A percentile compares a stretch with the other conserved stretches of the same genome.
Evolutionary conservation across 2,329 filamentous ascomycete genomes (phyloP).

Genomic region (Sporothrix euskadiensis): DNA sequence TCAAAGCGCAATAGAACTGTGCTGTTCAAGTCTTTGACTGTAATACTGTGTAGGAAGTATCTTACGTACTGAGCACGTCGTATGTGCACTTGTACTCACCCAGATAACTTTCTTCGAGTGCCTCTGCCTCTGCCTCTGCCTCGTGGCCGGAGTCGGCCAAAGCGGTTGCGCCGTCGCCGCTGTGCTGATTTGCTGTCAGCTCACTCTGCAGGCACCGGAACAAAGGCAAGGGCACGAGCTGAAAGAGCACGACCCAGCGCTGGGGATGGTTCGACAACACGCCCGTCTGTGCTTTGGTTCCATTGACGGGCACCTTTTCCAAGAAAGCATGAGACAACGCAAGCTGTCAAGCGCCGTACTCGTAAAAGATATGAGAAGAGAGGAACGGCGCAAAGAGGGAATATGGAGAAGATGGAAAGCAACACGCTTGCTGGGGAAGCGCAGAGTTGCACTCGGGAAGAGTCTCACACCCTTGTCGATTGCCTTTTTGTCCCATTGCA

Average conservation of each 20-base stretch:
- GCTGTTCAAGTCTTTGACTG: no score
- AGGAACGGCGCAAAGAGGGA: neutral
- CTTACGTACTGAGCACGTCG: no score
- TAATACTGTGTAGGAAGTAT: no score
- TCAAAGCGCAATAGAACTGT: neutral
- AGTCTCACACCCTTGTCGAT: slow-evolving; percentile 6
- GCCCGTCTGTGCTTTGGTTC: neutral
- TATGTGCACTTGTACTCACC: neutral
- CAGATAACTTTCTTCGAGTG: neutral
- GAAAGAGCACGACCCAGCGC: neutral
- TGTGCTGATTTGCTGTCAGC: neutral
- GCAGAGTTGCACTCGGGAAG: slow-evolving; percentile 9
- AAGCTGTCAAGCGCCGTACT: neutral
- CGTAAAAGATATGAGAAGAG: neutral
- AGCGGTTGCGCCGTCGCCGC: slow-evolving; percentile 4
- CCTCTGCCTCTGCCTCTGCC: neutral
- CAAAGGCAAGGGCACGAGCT: neutral
- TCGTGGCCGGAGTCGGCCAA: slow-evolving; percentile 1
- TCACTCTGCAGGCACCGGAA: neutral
- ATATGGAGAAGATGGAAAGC: neutral
- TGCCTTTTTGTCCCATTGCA: slow-evolving; percentile 8
- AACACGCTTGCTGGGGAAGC: neutral
- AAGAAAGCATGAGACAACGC: neutral
- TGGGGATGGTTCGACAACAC: neutral
- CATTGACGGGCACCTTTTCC: neutral